Conservation (phyloP, 139 green algal species). For the Micractinium sp. region DNA sequence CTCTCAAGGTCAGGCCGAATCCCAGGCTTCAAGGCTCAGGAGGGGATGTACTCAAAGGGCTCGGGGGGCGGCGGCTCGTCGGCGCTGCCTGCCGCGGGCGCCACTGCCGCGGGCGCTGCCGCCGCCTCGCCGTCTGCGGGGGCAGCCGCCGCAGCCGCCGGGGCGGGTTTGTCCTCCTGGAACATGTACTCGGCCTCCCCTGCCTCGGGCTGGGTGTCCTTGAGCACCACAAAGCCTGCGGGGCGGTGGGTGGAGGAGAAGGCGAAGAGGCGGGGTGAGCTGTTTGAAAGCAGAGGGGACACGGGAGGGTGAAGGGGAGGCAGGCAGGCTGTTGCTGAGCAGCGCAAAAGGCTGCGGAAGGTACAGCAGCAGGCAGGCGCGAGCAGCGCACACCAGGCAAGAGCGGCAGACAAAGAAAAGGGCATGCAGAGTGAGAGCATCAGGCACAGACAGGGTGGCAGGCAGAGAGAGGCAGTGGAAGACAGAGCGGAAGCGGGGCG, state of each 20-base stretch:
- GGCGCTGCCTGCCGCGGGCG: constrained; percentile 15
- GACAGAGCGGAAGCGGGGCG: neutral
- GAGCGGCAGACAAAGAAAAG: too few species aligned
- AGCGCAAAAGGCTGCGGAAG: too few species aligned
- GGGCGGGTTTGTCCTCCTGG: constrained; percentile 17
- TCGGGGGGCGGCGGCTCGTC: constrained; percentile 82
- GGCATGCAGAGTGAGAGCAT: too few species aligned
- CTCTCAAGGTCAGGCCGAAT: too few species aligned
- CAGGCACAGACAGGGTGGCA: too few species aligned
- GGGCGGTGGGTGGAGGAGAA: neutral
- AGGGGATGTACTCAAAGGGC: constrained; percentile 80
- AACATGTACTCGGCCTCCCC: constrained; percentile 44
- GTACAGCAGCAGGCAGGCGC: too few species aligned
- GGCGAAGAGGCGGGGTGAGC: neutral
- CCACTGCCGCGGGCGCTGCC: neutral
- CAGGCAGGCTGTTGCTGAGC: too few species aligned
- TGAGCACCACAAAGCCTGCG: constrained; percentile 73
- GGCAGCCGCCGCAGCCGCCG: constrained; percentile 31
- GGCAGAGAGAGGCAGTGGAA: too few species aligned
- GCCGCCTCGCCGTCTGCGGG: constrained; percentile 5
- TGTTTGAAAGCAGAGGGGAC: neutral
- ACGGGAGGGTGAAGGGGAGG: neutral
- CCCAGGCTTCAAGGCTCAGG: neutral
- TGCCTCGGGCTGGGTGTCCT: constrained; percentile 59
- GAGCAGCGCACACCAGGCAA: too few species aligned